phyloP scores from a whole-genome alignment of 495 filamentous ascomycete genomes.

The Cercophora newfieldiana region DNA sequence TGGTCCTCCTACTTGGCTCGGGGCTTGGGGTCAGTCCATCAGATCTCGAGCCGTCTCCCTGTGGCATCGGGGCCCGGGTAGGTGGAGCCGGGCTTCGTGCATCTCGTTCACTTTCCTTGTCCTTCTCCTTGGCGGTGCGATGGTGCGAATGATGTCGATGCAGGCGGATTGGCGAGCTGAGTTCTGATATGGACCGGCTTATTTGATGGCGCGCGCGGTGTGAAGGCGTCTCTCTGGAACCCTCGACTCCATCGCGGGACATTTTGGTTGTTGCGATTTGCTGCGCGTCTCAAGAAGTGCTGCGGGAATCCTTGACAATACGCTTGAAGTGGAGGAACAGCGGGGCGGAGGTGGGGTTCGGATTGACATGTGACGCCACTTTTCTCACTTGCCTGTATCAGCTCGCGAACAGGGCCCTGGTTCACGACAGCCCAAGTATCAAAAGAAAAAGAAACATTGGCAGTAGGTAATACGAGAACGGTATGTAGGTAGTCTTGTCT shows the following conservation, averaged over 20 bases:
- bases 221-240: constrained; percentile 34
- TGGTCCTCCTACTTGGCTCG: constrained; percentile 42
- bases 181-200: constrained; percentile 51
- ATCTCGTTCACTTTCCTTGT: constrained; percentile 35
- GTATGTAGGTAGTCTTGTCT: background rate
- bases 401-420: too few relatives aligned
- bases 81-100: constrained; percentile 37
- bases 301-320: constrained; percentile 5
- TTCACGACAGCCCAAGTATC: too few relatives aligned
- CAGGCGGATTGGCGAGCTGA: constrained; percentile 49
- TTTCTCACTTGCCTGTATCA: too few relatives aligned
- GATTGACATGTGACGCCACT: constrained; percentile 4
- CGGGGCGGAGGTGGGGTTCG: constrained; percentile 4
- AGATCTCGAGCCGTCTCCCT: constrained; percentile 38
- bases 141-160: constrained; percentile 45
- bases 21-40: constrained; percentile 48
- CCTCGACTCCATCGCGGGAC: constrained; percentile 41
- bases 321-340: constrained; percentile 5
- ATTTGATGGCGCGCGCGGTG: constrained; percentile 49
- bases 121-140: constrained; percentile 28
- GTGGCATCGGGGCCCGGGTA: constrained; percentile 28
- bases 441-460: background rate
- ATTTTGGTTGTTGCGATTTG: constrained; percentile 23
- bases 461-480: background rate
- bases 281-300: background rate